These are phyloP conservation scores for Adansonia rubrostipa DNA, from an alignment of 441 rosid species.

Conservation along the genomic window DNA sequence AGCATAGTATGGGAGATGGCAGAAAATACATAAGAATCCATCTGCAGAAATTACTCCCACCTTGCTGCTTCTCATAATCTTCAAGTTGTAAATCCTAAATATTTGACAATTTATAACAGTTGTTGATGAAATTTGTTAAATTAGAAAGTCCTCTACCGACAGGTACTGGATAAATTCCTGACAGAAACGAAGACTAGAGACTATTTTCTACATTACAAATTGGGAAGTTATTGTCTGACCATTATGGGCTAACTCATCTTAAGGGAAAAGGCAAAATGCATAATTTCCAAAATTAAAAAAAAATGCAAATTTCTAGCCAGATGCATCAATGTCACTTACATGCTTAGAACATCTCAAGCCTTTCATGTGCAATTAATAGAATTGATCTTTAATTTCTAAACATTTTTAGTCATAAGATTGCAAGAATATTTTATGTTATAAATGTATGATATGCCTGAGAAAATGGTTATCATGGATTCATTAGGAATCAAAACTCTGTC, in stretches of 20 bases:
- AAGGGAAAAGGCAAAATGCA: neutral
- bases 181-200: neutral
- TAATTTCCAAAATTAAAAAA: neutral
- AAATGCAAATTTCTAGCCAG: neutral
- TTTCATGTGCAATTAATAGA: neutral
- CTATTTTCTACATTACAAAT: neutral
- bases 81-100: neutral
- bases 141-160: neutral
- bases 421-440: neutral
- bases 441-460: neutral
- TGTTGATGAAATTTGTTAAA: neutral
- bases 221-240: neutral
- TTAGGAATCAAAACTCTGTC: neutral
- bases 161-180: neutral
- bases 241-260: neutral
- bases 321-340: neutral
- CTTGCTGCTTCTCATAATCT: neutral
- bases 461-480: too few species aligned
- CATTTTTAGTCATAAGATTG: neutral
- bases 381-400: neutral
- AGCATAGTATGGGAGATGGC: neutral
- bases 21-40: neutral
- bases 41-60: neutral
- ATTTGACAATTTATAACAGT: neutral
- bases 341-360: neutral